Conservation (phyloP, 73 alveolate genomes). For the Loxodes magnus region DNA sequence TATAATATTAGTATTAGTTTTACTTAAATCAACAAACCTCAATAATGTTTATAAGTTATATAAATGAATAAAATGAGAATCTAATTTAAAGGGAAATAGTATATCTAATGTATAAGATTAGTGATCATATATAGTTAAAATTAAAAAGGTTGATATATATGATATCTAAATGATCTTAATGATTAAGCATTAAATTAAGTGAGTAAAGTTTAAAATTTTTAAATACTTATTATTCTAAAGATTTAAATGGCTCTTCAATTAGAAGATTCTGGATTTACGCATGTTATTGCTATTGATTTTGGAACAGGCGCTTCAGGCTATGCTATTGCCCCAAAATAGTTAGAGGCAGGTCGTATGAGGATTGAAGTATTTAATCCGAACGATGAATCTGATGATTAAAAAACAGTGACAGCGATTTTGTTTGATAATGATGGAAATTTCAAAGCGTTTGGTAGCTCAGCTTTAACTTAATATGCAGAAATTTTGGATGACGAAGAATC, state of each 20-base stretch:
- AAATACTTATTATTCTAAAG: no score
- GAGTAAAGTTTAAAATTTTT: no score
- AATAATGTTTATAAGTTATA: no score
- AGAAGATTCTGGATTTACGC: constrained; percentile 93
- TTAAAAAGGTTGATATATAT: no score
- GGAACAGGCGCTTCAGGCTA: constrained; percentile 99
- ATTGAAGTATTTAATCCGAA: constrained; percentile 97
- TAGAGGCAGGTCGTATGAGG: constrained; percentile 87
- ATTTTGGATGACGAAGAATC: constrained; percentile 94
- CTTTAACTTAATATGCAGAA: constrained; percentile 88
- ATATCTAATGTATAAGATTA: no score
- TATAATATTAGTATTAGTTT: no score
- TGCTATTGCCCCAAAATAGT: constrained; percentile 88
- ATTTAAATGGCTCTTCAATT: constrained; percentile 78
- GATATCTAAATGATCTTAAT: no score
- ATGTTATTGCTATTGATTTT: constrained; percentile 94
- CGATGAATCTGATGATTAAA: constrained; percentile 93
- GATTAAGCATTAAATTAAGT: no score
- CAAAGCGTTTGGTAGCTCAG: constrained; percentile 87
- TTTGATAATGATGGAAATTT: constrained; percentile 86
- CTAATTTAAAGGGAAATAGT: no score
- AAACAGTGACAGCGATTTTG: constrained; percentile 91
- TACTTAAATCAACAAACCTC: no score
- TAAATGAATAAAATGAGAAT: no score
- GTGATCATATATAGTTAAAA: no score